Evolutionary conservation across 805 yeast species (phyloP), one percentile per base, ranked within the genome.

Genomic region (Torulaspora indica): DNA sequence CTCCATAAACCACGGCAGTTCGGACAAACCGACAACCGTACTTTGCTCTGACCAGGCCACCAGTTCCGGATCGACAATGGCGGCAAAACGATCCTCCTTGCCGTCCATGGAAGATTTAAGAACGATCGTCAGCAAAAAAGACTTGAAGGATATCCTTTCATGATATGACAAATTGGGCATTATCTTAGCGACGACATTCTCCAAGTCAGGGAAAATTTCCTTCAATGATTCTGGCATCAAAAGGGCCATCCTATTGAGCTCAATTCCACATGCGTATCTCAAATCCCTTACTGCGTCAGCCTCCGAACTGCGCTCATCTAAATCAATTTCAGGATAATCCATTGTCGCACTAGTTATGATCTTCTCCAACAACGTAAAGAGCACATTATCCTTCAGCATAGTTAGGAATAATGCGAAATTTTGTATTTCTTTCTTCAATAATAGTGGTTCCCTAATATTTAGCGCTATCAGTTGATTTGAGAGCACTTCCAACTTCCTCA

Each of bases 1-100:
- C 66, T 90, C 98, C 98, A 93, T 91, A 56, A 93, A 93, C 98
- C 98, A 93, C 48, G 88, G 96, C 35, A 95, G 72, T 59, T 91
- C 95, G 58, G 82, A 71, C 23, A 93, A 69, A 0, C 97, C 97
- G 58, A 88, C 88, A 50, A 87, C 89, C 0, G 97, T 91, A 8
- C 79, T 81, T 15, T 89, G 91, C 36, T 90, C 89, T 0, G 91
- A 82, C 99, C 99, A 93, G 0, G 96, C 90, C 9, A 76, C 68
- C 38, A 95, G 70, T 52, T 93, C 97, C 0, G 96, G 95, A 61
- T 93, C 98, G 1, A 95, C 98, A 45, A 95, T 85, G 35, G 79
- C 75, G 15, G 87, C 76, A 64, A 93, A 95, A 47, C 89, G 71
- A 52, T 82, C 93, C 38, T 77, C 80, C 60, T 86, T 86, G 53